These are phyloP conservation scores for Hysterangium stoloniferum DNA, from an alignment of 768 basidiomycete species.

Conservation along the genomic window DNA sequence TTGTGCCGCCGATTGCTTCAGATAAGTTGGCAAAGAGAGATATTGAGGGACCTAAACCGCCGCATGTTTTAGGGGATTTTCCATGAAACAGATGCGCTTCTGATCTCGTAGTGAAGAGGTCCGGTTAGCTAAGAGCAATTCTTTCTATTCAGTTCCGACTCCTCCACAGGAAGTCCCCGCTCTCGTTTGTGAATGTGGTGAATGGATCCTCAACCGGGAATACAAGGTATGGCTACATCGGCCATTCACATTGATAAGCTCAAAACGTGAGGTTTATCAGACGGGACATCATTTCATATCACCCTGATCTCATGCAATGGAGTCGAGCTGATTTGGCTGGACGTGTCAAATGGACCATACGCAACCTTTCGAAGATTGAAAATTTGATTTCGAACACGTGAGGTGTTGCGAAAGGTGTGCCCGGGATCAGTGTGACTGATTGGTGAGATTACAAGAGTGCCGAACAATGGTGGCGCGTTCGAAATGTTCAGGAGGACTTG, in stretches of 20 bases:
- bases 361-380: conserved; percentile 61
- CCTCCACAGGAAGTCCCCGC: conserved; percentile 61
- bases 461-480: conserved; percentile 68
- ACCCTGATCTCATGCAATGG: conserved; percentile 58
- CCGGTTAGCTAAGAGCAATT: conserved; percentile 52
- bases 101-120: neutral
- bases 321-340: conserved; percentile 48
- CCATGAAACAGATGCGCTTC: neutral
- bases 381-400: conserved; percentile 75
- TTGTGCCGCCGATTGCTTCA: neutral
- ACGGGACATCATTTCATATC: conserved; percentile 62
- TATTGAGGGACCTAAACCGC: neutral
- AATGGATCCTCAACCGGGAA: conserved; percentile 55
- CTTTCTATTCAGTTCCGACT: conserved; percentile 56
- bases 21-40: neutral
- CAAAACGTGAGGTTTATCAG: conserved; percentile 29
- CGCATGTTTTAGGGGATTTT: neutral
- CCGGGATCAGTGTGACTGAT: conserved; percentile 69
- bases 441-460: conserved; percentile 61
- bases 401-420: conserved; percentile 67
- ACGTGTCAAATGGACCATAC: conserved; percentile 62
- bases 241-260: neutral
- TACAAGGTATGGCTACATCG: conserved; percentile 44
- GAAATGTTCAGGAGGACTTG: conserved; percentile 71
- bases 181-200: conserved; percentile 69